Percentiles rank a stretch among this genome's conserved stretches.
Conservation (phyloP, 305 asterid species). For the Fraxinus greggii region DNA sequence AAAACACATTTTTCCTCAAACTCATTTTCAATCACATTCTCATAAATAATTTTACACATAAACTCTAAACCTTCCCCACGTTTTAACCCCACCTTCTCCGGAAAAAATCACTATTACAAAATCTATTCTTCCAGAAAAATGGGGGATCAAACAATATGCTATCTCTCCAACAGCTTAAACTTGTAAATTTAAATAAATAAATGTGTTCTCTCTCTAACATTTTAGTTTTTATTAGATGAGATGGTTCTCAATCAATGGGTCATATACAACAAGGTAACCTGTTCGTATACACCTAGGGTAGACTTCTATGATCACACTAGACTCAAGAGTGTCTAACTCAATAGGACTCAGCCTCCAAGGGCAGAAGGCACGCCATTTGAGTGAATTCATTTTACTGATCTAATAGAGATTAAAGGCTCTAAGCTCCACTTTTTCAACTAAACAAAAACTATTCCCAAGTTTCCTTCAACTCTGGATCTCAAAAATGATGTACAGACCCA, state of each 20-base stretch:
- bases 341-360: neutral
- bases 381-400: neutral
- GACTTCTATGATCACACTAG: neutral
- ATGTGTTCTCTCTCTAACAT: neutral
- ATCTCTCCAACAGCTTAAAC: neutral
- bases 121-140: neutral
- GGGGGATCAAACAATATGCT: neutral
- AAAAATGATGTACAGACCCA: neutral
- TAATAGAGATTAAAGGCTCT: neutral
- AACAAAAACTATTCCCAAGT: neutral
- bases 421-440: neutral
- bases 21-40: neutral
- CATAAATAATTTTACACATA: too few species aligned
- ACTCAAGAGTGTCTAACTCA: neutral
- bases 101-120: too few species aligned
- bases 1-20: too few species aligned
- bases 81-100: neutral
- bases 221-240: neutral
- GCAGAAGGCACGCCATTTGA: neutral
- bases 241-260: neutral
- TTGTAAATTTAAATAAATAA: neutral
- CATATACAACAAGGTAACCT: neutral
- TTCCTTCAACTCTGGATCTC: neutral
- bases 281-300: neutral
- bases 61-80: neutral